Percentiles rank a stretch among this genome's conserved stretches.
Evolutionary conservation across 2,329 filamentous ascomycete species (phyloP).

Genomic region (Alternaria burnsii): DNA sequence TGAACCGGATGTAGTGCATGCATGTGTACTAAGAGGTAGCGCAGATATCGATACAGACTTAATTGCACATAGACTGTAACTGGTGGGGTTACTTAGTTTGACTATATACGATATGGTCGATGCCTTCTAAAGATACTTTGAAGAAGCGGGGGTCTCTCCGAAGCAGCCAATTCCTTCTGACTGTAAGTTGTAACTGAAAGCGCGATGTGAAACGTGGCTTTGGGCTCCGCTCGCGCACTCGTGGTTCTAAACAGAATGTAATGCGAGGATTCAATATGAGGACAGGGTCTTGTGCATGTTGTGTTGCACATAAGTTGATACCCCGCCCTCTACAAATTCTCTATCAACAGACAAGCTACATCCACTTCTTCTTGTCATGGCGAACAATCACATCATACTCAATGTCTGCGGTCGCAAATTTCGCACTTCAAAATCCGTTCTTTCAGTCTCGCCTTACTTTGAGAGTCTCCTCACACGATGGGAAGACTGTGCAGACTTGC

Average conservation of each 20-base stretch:
- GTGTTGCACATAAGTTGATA: not conserved
- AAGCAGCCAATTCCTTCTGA: not conserved
- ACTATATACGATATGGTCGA: not conserved
- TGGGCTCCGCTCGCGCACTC: not conserved
- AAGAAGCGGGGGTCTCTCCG: not conserved
- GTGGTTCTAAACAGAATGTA: not conserved
- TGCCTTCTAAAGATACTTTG: not conserved
- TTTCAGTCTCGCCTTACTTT: conserved; percentile 4
- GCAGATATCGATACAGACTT: not conserved
- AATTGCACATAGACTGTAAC: not conserved
- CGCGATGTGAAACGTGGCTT: not conserved
- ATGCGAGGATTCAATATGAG: not conserved
- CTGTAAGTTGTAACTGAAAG: not conserved
- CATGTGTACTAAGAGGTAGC: not conserved
- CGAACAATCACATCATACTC: not conserved
- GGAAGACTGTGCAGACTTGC: not conserved
- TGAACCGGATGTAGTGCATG: not conserved
- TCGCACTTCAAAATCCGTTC: not conserved
- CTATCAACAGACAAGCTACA: not conserved
- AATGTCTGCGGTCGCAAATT: not conserved
- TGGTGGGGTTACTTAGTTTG: not conserved
- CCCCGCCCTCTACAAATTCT: not conserved
- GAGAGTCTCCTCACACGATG: not conserved
- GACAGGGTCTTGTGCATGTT: not conserved
- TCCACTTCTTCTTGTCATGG: not conserved